Conservation (phyloP, 2,329 filamentous ascomycete species). For the Aspergillus novofumigatus region DNA sequence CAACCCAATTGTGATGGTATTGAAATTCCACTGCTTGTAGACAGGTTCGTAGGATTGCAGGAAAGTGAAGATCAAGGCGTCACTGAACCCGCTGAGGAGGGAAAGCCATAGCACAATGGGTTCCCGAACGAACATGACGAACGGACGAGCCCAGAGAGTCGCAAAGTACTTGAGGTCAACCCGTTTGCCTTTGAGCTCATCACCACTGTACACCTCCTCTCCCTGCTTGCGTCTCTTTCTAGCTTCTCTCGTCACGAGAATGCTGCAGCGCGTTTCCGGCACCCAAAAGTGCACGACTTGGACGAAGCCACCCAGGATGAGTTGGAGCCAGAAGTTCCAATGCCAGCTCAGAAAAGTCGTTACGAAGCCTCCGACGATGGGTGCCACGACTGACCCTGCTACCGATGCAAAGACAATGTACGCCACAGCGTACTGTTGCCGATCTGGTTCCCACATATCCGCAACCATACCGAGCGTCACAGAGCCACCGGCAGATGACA, state of each 20-base stretch:
- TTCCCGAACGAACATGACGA: constrained; percentile 69
- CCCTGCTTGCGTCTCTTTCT: constrained; percentile 50
- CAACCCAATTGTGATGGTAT: constrained; percentile 16
- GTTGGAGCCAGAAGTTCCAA: constrained; percentile 65
- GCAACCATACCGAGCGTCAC: constrained; percentile 72
- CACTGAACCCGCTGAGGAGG: constrained; percentile 67
- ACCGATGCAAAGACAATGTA: constrained; percentile 76
- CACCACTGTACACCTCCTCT: constrained; percentile 64
- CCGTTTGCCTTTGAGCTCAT: constrained; percentile 46
- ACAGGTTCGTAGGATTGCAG: constrained; percentile 68
- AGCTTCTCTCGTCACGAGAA: constrained; percentile 56
- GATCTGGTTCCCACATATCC: constrained; percentile 67
- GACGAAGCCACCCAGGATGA: constrained; percentile 53
- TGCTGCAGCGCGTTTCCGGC: constrained; percentile 54
- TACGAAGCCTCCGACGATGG: constrained; percentile 51
- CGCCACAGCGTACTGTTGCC: constrained; percentile 70
- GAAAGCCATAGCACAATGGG: constrained; percentile 69
- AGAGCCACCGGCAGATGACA: constrained; percentile 68
- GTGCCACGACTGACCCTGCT: constrained; percentile 63
- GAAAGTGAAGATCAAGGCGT: constrained; percentile 74
- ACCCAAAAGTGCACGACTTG: constrained; percentile 56
- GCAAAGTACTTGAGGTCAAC: constrained; percentile 42
- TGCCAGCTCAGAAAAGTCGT: constrained; percentile 49
- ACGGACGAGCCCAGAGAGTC: constrained; percentile 59
- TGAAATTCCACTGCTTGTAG: constrained; percentile 20